A percentile compares a stretch with the other conserved stretches of the same genome.
Conservation (phyloP, 306 rosid species). For the Gillenia trifoliata region DNA sequence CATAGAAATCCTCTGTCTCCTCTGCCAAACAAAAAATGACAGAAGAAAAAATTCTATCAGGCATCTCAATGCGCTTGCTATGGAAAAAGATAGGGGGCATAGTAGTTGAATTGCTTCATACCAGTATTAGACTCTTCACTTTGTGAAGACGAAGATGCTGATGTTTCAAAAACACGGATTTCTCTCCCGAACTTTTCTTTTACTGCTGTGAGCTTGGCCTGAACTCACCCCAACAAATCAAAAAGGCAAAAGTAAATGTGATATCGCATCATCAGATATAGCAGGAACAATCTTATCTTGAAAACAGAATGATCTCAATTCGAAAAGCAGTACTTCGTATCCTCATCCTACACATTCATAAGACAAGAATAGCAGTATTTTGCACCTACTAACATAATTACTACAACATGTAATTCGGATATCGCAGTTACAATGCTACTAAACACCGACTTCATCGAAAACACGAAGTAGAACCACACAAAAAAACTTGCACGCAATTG, state of each 20-base stretch:
- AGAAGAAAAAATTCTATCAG: not conserved
- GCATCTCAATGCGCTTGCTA: not conserved
- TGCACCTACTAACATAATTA: not conserved
- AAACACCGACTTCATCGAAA: not conserved
- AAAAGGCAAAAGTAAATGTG: slow-evolving; percentile 6
- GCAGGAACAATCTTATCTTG: slow-evolving; percentile 3
- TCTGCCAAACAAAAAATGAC: slow-evolving; percentile 35
- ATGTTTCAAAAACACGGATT: slow-evolving; percentile 64
- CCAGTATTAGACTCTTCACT: slow-evolving; percentile 38
- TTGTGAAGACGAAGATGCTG: slow-evolving; percentile 39
- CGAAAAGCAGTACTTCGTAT: not conserved
- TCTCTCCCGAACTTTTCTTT: slow-evolving; percentile 69
- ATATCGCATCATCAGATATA: slow-evolving; percentile 2
- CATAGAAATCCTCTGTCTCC: slow-evolving; percentile 62
- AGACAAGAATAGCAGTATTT: not conserved
- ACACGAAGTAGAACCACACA: not conserved
- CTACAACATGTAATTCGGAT: not conserved
- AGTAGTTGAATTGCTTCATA: slow-evolving; percentile 16
- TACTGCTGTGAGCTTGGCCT: slow-evolving; percentile 54
- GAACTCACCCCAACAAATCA: slow-evolving; percentile 10
- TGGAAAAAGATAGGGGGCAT: not conserved
- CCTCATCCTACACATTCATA: not conserved
- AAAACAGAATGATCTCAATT: slow-evolving; percentile 7
- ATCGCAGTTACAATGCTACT: not conserved
- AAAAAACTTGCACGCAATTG: not conserved